Conservation (phyloP, 169 alveolate genomes). For the Plasmodium gallinaceum region DNA sequence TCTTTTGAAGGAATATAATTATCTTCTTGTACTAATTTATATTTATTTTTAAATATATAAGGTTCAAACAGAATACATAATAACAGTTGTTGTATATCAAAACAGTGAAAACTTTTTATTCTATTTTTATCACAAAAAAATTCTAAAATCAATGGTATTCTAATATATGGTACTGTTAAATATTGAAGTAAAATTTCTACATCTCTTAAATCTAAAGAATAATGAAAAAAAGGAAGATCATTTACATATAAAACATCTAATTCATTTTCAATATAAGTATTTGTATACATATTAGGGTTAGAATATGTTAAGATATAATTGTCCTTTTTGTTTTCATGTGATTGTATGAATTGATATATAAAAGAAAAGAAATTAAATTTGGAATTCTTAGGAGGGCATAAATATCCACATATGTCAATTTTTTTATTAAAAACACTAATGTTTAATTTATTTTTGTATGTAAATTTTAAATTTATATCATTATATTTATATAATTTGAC, state of each 20-base stretch:
- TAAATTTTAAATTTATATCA: conserved; percentile 60
- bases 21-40: conserved; percentile 75
- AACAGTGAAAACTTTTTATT: conserved; percentile 79
- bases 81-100: conserved; percentile 87
- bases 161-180: conserved; percentile 88
- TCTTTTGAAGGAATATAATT: conserved; percentile 82
- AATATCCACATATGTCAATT: conserved; percentile 71
- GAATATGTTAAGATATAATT: conserved; percentile 70
- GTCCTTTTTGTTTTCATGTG: conserved; percentile 55
- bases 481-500: conserved; percentile 52
- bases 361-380: conserved; percentile 78
- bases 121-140: conserved; percentile 87
- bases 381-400: conserved; percentile 78
- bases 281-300: conserved; percentile 69
- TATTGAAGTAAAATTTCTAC: conserved; percentile 87
- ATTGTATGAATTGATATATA: conserved; percentile 56
- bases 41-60: conserved; percentile 83
- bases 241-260: conserved; percentile 86
- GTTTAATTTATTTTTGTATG: conserved; percentile 59
- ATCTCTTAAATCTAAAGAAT: conserved; percentile 84
- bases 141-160: conserved; percentile 89
- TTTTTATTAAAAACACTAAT: conserved; percentile 57
- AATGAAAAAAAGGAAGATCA: conserved; percentile 84
- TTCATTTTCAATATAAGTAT: conserved; percentile 81
- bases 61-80: conserved; percentile 88